A percentile compares a stretch with the other conserved stretches of the same genome.
phyloP scores from a whole-genome alignment of 2,329 filamentous ascomycete genomes.

The Chaetomiaceae sp. region DNA sequence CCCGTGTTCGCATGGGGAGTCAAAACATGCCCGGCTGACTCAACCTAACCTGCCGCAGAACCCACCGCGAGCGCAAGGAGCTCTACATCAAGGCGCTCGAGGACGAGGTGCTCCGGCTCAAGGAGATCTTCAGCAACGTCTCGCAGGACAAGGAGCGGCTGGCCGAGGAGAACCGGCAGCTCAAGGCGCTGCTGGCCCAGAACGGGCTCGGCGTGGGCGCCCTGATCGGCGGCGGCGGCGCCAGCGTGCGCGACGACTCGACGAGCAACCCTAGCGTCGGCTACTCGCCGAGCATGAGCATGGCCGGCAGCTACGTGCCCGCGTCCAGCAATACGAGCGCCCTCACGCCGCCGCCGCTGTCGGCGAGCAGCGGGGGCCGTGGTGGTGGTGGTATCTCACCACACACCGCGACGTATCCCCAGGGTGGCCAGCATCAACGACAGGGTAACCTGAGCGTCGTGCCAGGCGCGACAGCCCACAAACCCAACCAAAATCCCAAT shows the following conservation, averaged over 20 bases:
- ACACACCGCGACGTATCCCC: slow-evolving; percentile 26
- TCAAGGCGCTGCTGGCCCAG: slow-evolving; percentile 54
- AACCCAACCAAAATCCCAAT: slow-evolving; percentile 33
- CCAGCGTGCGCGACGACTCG: slow-evolving; percentile 35
- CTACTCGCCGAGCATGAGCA: slow-evolving; percentile 49
- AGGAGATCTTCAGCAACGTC: slow-evolving; percentile 72
- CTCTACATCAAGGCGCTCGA: slow-evolving; percentile 92
- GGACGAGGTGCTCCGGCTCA: slow-evolving; percentile 80
- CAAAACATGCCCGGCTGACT: not conserved
- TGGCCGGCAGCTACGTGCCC: slow-evolving; percentile 55
- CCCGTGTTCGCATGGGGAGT: too few species aligned
- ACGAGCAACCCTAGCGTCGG: slow-evolving; percentile 42
- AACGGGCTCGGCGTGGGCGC: slow-evolving; percentile 40
- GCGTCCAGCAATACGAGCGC: slow-evolving; percentile 34
- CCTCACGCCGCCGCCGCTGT: slow-evolving; percentile 41
- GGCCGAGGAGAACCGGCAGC: slow-evolving; percentile 70
- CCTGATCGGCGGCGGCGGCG: slow-evolving; percentile 24
- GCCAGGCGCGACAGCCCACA: slow-evolving; percentile 23
- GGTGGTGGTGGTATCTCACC: slow-evolving; percentile 19
- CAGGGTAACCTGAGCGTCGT: slow-evolving; percentile 16
- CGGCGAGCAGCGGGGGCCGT: slow-evolving; percentile 19
- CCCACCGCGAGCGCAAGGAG: slow-evolving; percentile 94
- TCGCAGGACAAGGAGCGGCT: slow-evolving; percentile 70
- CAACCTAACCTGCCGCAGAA: slow-evolving; percentile 53
- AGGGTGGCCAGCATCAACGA: slow-evolving; percentile 26